Evolutionary conservation across 2,329 filamentous ascomycete species (phyloP), one percentile per base, ranked within the genome.

Genomic region (Fonsecaea pedrosoi): DNA sequence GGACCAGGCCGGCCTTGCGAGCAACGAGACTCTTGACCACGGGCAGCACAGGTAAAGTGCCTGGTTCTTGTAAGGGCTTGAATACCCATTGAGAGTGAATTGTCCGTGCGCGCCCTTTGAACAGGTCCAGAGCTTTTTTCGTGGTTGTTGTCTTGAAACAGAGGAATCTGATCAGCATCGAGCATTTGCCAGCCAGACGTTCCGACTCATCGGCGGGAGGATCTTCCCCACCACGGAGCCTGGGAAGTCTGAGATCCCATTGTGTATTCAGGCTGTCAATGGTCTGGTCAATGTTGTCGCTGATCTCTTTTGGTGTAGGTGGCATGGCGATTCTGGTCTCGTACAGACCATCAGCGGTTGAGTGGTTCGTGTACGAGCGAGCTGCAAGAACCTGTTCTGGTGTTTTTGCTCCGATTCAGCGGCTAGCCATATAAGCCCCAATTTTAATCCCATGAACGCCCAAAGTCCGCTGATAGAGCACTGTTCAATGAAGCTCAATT

Each of bases 171-270:
- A 80, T 71, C 1, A 72, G 70, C 2, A 66, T 68, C 48, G 76
- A 77, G 25, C 73, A 74, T 60, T 71, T 71, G 69, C 72, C 73
- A 4, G 68, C 69, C 5, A 73, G 60, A 15, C 60, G 54, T 21
- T 60, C 45, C 2, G 66, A 45, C 9, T 61, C 57, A 50, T 60
- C 62, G 0, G 74, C 67, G 4, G 61, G 68, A 3, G 72, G 61
- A 2, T 65, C 67, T 37, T 71, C 60, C 0, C 56, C 45, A 10
- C 70, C 69, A 60, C 69, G 66, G 10, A 69, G 63, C 1, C 69
- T 69, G 2, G 75, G 76, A 6, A 80, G 76, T 13, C 77, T 72
- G 1, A 81, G 70, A 2, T 71, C 72, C 68, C 75, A 81, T 37
- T 71, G 66, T 2, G 72, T 60, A 68, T 80, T 81, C 45, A 81